phyloP scores from a whole-genome alignment of 192 early-diverging fungal genomes.

The Linnemannia exigua region DNA sequence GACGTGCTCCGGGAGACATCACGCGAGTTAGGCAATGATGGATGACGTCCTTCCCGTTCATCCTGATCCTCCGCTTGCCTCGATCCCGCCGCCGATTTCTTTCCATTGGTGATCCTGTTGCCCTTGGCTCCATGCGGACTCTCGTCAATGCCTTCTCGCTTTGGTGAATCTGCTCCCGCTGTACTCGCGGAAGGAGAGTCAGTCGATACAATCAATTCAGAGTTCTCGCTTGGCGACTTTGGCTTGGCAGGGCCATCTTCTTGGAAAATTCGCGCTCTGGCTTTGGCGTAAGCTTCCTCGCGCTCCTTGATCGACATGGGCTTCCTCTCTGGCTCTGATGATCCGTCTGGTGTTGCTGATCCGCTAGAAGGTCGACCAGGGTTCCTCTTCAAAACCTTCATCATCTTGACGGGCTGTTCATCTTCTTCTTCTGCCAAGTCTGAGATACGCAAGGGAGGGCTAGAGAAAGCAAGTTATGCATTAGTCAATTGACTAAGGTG shows the following conservation, averaged over 20 bases:
- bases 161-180: background rate
- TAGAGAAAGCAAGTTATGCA: slow-evolving; percentile 8
- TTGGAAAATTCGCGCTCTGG: slow-evolving; percentile 77
- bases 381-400: slow-evolving; percentile 65
- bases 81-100: slow-evolving; percentile 16
- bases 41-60: slow-evolving; percentile 16
- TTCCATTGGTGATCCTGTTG: slow-evolving; percentile 18
- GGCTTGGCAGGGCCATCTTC: slow-evolving; percentile 60
- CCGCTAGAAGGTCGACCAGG: slow-evolving; percentile 22
- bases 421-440: slow-evolving; percentile 63
- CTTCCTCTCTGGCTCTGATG: slow-evolving; percentile 57
- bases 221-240: slow-evolving; percentile 30
- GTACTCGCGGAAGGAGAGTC: slow-evolving; percentile 26
- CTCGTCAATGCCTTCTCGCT: slow-evolving; percentile 19
- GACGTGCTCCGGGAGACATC: slow-evolving; percentile 47
- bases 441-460: slow-evolving; percentile 61
- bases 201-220: background rate
- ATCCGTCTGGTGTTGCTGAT: slow-evolving; percentile 43
- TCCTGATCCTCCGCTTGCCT: slow-evolving; percentile 28
- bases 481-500: background rate
- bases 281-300: slow-evolving; percentile 77
- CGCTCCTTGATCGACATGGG: slow-evolving; percentile 74
- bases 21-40: slow-evolving; percentile 39
- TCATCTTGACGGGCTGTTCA: slow-evolving; percentile 55
- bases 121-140: slow-evolving; percentile 1